Base-by-base conservation (phyloP, 305 asterid species). In the Ajuga reptans region DNA sequence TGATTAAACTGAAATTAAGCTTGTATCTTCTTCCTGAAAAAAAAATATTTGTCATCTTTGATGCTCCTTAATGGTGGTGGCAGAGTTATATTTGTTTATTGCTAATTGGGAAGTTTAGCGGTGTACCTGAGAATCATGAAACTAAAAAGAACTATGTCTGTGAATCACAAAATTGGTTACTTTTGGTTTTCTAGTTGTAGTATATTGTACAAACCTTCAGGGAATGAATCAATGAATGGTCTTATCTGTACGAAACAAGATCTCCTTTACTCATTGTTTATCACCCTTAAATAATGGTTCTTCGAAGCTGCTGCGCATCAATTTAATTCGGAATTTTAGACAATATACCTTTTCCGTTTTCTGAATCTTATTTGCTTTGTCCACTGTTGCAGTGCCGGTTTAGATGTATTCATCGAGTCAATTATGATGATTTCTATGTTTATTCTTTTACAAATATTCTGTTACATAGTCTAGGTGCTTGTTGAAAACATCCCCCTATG, bases 401-500 rank as follows among this genome's bases (percentile, higher is more conserved):
- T 10, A 29, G 52, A 53, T 69, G 60, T 51, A 55, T 14, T 61
- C 41, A 14, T 64, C 33, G 51, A 37, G 21, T 71, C 42, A 15
- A 55, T 55, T 54, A 6, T 45, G 68, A 46, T 45, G 55, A 29
- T 41, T 43, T 21, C 45, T 11, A 0, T 15, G 9, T 18, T 15
- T 12, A 17, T 9, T 54, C 5, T 66, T 37, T 11, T 34, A 17
- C 9, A 14, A 14, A 15, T 37, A 33, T 17, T 37, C 33, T 29
- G 9, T 57, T 33, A 53, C 53, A 42, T 18, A 9, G 58, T 71
- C 17, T 33, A 8, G 6, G 12, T 45, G 53, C 64, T 77, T 56
- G 66, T 43, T 36, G 45, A 16, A 67, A 18, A 42, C 61, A 45
- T 61, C 39, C 68, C 43, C 61, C 31, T 33, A 45, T 72, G 46